These are phyloP conservation scores for Lyophyllum semitale DNA, from an alignment of 768 basidiomycete genomes.

Conservation along the genomic window DNA sequence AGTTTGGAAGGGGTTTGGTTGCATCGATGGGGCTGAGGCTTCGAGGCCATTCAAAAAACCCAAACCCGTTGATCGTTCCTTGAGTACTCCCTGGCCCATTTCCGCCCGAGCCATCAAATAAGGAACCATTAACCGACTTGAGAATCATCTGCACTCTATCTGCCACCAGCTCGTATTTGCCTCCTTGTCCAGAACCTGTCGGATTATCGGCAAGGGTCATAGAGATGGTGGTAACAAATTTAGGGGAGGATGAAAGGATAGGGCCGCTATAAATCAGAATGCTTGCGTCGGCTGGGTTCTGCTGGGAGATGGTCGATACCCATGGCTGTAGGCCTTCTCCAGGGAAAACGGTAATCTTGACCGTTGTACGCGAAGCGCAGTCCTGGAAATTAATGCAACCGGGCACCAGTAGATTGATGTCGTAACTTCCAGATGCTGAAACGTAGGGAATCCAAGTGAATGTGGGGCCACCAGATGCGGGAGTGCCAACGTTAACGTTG, in stretches of 20 bases:
- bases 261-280: slow-evolving; percentile 79
- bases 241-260: slow-evolving; percentile 69
- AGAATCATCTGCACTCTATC: slow-evolving; percentile 83
- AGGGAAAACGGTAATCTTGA: slow-evolving; percentile 82
- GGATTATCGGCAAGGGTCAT: slow-evolving; percentile 75
- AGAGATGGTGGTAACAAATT: slow-evolving; percentile 73
- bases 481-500: slow-evolving; percentile 62
- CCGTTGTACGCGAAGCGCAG: slow-evolving; percentile 78
- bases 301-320: slow-evolving; percentile 75
- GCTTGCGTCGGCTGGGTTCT: slow-evolving; percentile 61
- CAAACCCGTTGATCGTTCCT: slow-evolving; percentile 59
- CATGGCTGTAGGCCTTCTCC: slow-evolving; percentile 64
- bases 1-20: slow-evolving; percentile 62
- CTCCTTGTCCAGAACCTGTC: slow-evolving; percentile 58
- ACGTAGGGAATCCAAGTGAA: slow-evolving; percentile 93
- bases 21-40: slow-evolving; percentile 49
- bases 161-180: slow-evolving; percentile 82
- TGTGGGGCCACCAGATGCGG: slow-evolving; percentile 63
- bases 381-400: slow-evolving; percentile 83
- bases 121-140: slow-evolving; percentile 55
- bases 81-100: slow-evolving; percentile 29
- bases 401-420: slow-evolving; percentile 82
- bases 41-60: slow-evolving; percentile 89
- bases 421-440: slow-evolving; percentile 85
- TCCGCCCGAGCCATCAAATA: slow-evolving; percentile 30